These are phyloP conservation scores for Akanthomyces muscarius DNA, from an alignment of 2,329 filamentous ascomycete genomes.

Conservation along the genomic window DNA sequence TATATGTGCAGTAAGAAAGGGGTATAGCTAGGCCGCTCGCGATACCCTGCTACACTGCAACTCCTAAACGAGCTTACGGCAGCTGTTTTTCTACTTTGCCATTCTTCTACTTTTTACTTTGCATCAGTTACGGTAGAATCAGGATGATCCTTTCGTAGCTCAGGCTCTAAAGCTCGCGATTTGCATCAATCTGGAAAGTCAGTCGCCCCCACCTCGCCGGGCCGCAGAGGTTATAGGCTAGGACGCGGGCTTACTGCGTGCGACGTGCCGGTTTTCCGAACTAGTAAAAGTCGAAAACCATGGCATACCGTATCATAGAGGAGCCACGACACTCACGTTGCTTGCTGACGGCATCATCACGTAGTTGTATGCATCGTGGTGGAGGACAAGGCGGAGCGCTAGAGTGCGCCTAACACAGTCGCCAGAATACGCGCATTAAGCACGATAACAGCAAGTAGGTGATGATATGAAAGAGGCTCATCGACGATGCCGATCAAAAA, in stretches of 20 bases:
- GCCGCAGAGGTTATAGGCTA: background rate
- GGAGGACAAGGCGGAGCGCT: no score
- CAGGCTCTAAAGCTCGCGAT: background rate
- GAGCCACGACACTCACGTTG: no score
- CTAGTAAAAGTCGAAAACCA: background rate
- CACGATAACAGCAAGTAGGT: no score
- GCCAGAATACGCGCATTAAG: no score
- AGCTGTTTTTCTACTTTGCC: background rate
- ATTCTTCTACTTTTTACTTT: background rate
- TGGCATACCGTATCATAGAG: no score
- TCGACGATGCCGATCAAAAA: no score
- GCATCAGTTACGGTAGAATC: background rate
- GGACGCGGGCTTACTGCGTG: background rate
- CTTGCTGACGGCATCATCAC: no score
- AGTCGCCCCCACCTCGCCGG: background rate
- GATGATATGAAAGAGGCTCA: no score
- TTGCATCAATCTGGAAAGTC: background rate
- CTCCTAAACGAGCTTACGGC: background rate
- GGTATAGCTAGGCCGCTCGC: background rate
- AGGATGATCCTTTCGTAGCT: background rate
- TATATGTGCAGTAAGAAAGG: background rate
- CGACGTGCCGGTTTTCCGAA: background rate
- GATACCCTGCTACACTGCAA: background rate
- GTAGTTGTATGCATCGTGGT: no score
- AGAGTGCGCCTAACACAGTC: no score